Evolutionary conservation across 192 early-diverging fungal genomes (phyloP).

Genomic region (Chytriomyces sp.): DNA sequence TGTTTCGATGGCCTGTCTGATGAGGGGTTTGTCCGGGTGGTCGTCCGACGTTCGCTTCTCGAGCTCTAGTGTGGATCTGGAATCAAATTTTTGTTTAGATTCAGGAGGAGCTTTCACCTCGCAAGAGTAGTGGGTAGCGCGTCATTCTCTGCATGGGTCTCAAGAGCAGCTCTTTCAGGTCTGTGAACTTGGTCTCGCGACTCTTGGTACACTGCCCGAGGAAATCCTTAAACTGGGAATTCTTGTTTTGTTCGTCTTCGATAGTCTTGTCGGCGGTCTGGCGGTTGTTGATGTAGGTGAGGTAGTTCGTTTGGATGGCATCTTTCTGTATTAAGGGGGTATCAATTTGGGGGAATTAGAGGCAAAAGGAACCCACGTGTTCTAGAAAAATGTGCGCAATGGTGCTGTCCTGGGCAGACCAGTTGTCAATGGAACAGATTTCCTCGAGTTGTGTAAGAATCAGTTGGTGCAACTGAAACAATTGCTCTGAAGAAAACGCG

Average conservation of each 20-base stretch:
- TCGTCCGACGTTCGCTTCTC: constrained; percentile 46
- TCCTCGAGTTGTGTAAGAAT: constrained; percentile 46
- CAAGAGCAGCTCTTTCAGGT: constrained; percentile 40
- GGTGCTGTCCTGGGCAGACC: constrained; percentile 35
- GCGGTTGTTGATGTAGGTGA: constrained; percentile 46
- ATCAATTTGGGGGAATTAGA: too few relatives aligned
- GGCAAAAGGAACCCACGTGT: constrained; percentile 28
- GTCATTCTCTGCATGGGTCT: constrained; percentile 51
- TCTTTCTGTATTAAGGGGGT: constrained; percentile 47
- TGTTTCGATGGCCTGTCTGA: constrained; percentile 44
- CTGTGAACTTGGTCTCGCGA: constrained; percentile 24
- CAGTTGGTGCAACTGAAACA: constrained; percentile 37
- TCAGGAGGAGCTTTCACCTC: constrained; percentile 24
- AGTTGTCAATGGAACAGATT: constrained; percentile 32
- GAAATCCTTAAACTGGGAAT: constrained; percentile 35
- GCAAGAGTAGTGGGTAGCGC: constrained; percentile 46
- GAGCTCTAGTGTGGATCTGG: constrained; percentile 40
- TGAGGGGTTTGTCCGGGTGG: constrained; percentile 51
- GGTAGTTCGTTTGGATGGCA: constrained; percentile 35
- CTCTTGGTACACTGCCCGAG: constrained; percentile 17
- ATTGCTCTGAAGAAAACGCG: constrained; percentile 34
- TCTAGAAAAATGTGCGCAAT: constrained; percentile 49
- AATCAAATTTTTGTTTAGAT: background rate
- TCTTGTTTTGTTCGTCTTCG: constrained; percentile 43
- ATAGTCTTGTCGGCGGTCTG: constrained; percentile 43